These are phyloP conservation scores for Talaromyces trachyspermus DNA, from an alignment of 495 filamentous ascomycete species.

Conservation along the genomic window DNA sequence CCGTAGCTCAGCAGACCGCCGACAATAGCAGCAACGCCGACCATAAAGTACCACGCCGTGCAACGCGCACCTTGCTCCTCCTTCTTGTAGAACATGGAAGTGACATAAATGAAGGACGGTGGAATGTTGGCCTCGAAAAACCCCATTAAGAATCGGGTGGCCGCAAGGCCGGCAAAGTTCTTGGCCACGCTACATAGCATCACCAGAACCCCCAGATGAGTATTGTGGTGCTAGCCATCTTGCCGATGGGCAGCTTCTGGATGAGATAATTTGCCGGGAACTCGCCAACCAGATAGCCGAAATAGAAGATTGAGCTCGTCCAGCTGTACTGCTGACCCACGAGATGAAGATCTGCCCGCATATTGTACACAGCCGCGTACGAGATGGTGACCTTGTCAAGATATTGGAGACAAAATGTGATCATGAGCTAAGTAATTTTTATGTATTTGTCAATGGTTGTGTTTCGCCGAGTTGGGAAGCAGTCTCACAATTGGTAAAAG, in stretches of 20 bases:
- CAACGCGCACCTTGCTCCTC: slow-evolving; percentile 7
- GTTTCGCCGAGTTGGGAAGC: too few relatives aligned
- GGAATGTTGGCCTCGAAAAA: slow-evolving; percentile 49
- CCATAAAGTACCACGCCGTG: slow-evolving; percentile 17
- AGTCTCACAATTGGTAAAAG: too few relatives aligned
- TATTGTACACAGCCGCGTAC: neutral
- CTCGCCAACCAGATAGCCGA: slow-evolving; percentile 36
- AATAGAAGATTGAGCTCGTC: neutral
- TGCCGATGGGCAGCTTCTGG: slow-evolving; percentile 40
- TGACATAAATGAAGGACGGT: slow-evolving; percentile 50
- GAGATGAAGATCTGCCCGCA: neutral
- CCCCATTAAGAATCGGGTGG: slow-evolving; percentile 44
- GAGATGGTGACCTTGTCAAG: neutral
- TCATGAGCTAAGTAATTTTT: too few relatives aligned
- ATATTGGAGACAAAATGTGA: too few relatives aligned
- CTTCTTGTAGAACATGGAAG: slow-evolving; percentile 41
- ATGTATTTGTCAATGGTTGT: too few relatives aligned
- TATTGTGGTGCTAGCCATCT: slow-evolving; percentile 33
- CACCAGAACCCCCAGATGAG: slow-evolving; percentile 18
- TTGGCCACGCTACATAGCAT: neutral
- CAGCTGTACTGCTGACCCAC: neutral
- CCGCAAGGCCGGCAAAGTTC: slow-evolving; percentile 27
- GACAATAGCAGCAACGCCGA: slow-evolving; percentile 14
- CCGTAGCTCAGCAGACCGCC: slow-evolving; percentile 18
- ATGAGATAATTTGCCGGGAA: slow-evolving; percentile 40